Evolutionary conservation across 208 protist genomes (phyloP), one percentile per base, ranked within the genome.

Genomic region (Naegleria fowleri): DNA sequence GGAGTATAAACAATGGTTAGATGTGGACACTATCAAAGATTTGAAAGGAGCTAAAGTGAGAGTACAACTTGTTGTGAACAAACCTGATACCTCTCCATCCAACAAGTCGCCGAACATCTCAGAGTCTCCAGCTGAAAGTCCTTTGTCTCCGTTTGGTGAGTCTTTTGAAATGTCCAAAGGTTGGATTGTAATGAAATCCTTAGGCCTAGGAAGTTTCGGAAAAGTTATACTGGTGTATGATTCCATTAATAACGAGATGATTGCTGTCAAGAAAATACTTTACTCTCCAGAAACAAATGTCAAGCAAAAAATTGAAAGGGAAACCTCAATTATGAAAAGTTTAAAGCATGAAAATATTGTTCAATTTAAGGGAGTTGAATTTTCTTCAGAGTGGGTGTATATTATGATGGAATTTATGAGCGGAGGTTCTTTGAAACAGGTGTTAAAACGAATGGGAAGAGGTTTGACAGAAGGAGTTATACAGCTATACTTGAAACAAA

Each of bases 271-370:
- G 67, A 79, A 79, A 33, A 79, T 79, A 11, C 67, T 79, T 36
- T 36, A 79, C 67, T 79, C 67, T 1, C 6, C 67, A 79, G 67
- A 79, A n/a, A 79, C 25, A 13, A 11, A 29, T 9, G 9, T 79
- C 0, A 79, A 79, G 25, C 29, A 29, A 36, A 79, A 79, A 33
- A 79, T 79, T 36, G 67, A 79, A 36, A 88, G 92, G 19, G 92
- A 93, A 92, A 92, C 93, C 39, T 51, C 29, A 0, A 91, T 93
- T 41, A 29, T 93, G 88, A 55, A 94, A 16, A 88, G 2, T 19
- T n/a, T 94, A 3, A 48, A 76, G 0, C 94, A 96, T 88, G 33
- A 33, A 29, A 95, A 96, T 58, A 89, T 96, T n/a, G 92, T 96
- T n/a, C 15, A 88, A 6, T 92, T 95, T 36, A 88, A 41, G 41